Evolutionary conservation across 129 eudicot species (phyloP), one percentile per base, ranked within the genome.

Genomic region (Tagetes erecta): DNA sequence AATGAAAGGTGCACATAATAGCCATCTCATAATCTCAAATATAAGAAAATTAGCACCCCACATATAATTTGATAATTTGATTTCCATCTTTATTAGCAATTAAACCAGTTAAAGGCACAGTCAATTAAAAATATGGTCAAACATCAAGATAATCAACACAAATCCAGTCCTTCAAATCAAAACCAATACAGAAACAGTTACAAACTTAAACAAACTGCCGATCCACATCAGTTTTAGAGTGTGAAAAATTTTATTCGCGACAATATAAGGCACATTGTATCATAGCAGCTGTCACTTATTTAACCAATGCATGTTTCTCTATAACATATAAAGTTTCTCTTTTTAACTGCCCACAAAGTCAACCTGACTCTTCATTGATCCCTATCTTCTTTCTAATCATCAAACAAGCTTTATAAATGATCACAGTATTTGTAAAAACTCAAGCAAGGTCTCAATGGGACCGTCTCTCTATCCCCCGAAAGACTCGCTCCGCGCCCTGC

Each of bases 61-160:
- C 8, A 5, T 14, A 30, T 31, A 71, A 27, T 27, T 55, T 71
- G 42, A 37, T n/a, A 37, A 42, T n/a, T 37, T 47, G 38, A 4
- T 12, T 68, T 70, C 30, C 63, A 56, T 37, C n/a, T 52, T 53
- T 55, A 74, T 53, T 20, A 71, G 50, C 51, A 36, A 71, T 55
- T 37, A 38, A 71, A 30, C 67, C 66, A 39, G 44, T 71, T 41
- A 1, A 71, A 38, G 20, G 55, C 67, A 56, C 45, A 40, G 10
- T 27, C 41, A 41, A 20, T 20, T 8, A 72, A 56, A 56, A 41
- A 40, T 31, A 57, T 12, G n/a, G 20, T 40, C 53, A 33, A 30
- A 9, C 3, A 2, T 47, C 13, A 13, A 59, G 7, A 34, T 14
- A 69, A 69, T 7, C 12, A 35, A 68, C 58, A 68, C 72, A 68